A percentile compares a stretch with the other conserved stretches of the same genome.
These are phyloP conservation scores for Aspergillus baeticus DNA, from an alignment of 495 filamentous ascomycete species.

Conservation along the genomic window DNA sequence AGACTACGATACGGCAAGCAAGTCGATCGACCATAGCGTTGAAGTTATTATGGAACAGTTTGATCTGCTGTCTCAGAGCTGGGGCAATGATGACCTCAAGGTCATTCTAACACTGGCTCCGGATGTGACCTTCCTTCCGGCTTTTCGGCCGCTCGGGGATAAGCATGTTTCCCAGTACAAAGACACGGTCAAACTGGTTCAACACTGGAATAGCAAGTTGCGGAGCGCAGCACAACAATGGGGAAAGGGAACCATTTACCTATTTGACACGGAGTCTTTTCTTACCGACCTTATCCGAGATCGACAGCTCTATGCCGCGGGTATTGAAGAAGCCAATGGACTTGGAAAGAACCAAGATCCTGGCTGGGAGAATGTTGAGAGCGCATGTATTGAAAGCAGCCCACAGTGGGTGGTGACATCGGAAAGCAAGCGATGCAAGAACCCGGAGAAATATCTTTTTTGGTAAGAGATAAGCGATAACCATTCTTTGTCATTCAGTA, in stretches of 20 bases:
- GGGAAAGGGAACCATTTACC: conserved; percentile 43
- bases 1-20: conserved; percentile 29
- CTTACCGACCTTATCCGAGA: conserved; percentile 49
- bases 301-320: conserved; percentile 41
- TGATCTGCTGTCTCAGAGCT: conserved; percentile 33
- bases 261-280: conserved; percentile 52
- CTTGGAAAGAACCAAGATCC: conserved; percentile 37
- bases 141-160: conserved; percentile 31
- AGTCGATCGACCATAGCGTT: conserved; percentile 42
- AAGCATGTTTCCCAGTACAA: conserved; percentile 34
- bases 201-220: conserved; percentile 49
- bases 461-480: conserved; percentile 36
- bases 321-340: conserved; percentile 43
- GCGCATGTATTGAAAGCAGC: conserved; percentile 34
- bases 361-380: conserved; percentile 41
- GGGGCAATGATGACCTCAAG: conserved; percentile 41
- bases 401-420: conserved; percentile 36
- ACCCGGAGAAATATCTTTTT: conserved; percentile 51
- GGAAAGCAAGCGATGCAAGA: conserved; percentile 38
- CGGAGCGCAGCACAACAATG: conserved; percentile 38
- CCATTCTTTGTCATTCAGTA: conserved; percentile 5
- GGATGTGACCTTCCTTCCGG: conserved; percentile 53
- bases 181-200: conserved; percentile 38
- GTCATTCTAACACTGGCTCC: conserved; percentile 48
- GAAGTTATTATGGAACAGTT: conserved; percentile 46